Conservation (phyloP, 2,329 filamentous ascomycete species). For the Celoporthe dispersa region DNA sequence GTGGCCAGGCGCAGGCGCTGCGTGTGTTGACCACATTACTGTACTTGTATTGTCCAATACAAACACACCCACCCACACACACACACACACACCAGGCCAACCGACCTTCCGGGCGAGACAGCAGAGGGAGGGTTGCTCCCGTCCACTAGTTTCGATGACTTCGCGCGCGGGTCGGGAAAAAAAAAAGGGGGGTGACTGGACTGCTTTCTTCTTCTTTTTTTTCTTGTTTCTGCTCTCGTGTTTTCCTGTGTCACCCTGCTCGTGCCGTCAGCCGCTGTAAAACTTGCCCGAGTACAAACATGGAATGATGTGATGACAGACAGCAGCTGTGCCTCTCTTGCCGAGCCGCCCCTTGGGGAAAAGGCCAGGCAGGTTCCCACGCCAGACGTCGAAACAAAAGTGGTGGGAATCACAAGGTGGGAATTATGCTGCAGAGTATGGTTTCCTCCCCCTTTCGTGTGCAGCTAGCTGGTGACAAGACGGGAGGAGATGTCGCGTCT, state of each 20-base stretch:
- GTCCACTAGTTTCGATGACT: slow-evolving; percentile 28
- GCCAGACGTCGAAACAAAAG: too few species aligned
- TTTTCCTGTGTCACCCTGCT: slow-evolving; percentile 25
- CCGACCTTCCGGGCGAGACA: slow-evolving; percentile 18
- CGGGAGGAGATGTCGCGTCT: slow-evolving; percentile 16
- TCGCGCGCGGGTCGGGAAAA: slow-evolving; percentile 28
- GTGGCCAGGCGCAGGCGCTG: slow-evolving; percentile 20
- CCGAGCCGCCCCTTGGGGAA: slow-evolving; percentile 3
- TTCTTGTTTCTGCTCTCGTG: slow-evolving; percentile 19
- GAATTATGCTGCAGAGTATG: neutral
- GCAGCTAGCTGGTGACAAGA: slow-evolving; percentile 9
- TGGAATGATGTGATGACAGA: slow-evolving; percentile 4
- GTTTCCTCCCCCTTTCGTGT: neutral
- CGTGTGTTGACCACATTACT: slow-evolving; percentile 26
- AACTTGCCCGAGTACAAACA: slow-evolving; percentile 12
- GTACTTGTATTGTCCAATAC: neutral
- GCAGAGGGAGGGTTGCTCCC: slow-evolving; percentile 19
- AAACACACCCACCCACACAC: slow-evolving; percentile 5
- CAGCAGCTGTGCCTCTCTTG: slow-evolving; percentile 11
- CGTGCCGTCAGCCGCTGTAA: slow-evolving; percentile 25
- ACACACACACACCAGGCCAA: slow-evolving; percentile 23
- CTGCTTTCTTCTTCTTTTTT: neutral
- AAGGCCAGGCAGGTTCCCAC: neutral
- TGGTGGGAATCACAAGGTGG: slow-evolving; percentile 8
- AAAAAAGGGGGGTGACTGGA: neutral